Evolutionary conservation across 2,329 filamentous ascomycete species (phyloP).

Genomic region (Fusarium anguioides): DNA sequence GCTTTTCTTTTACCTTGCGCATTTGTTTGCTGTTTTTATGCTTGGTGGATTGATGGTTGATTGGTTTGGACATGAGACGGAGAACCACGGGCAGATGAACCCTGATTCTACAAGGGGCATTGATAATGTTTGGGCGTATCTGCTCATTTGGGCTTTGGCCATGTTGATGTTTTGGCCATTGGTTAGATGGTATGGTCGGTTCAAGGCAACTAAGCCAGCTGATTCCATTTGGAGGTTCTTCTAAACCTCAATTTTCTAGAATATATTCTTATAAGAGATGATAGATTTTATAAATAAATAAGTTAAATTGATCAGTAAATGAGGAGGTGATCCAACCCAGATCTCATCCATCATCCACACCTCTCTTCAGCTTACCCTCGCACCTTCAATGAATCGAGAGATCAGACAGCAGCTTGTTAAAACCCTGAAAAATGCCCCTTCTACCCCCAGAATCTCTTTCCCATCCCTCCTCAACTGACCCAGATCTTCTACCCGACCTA

Average conservation of each 20-base stretch:
- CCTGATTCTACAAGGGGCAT: conserved; percentile 48
- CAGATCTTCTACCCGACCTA: not conserved
- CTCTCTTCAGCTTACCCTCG: not conserved
- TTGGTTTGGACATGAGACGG: conserved; percentile 52
- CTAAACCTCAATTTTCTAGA: conserved; percentile 31
- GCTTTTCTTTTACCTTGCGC: conserved; percentile 58
- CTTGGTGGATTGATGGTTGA: conserved; percentile 42
- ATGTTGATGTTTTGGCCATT: conserved; percentile 56
- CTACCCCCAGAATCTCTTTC: not conserved
- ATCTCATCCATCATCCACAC: not conserved
- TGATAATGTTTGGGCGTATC: conserved; percentile 53
- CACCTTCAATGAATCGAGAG: not conserved
- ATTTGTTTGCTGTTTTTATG: conserved; percentile 51
- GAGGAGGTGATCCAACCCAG: no score
- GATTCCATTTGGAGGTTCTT: conserved; percentile 62
- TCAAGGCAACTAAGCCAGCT: conserved; percentile 55
- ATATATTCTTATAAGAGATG: not conserved
- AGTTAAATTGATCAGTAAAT: no score
- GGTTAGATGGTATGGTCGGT: conserved; percentile 55
- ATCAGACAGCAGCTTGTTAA: not conserved
- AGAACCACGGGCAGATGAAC: conserved; percentile 39
- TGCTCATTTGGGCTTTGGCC: conserved; percentile 50
- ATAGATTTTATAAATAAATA: not conserved
- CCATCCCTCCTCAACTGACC: not conserved
- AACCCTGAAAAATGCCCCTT: not conserved